phyloP scores from a whole-genome alignment of 1,284 basidiomycete genomes.

The Ceratorhiza oryzae-sativae region DNA sequence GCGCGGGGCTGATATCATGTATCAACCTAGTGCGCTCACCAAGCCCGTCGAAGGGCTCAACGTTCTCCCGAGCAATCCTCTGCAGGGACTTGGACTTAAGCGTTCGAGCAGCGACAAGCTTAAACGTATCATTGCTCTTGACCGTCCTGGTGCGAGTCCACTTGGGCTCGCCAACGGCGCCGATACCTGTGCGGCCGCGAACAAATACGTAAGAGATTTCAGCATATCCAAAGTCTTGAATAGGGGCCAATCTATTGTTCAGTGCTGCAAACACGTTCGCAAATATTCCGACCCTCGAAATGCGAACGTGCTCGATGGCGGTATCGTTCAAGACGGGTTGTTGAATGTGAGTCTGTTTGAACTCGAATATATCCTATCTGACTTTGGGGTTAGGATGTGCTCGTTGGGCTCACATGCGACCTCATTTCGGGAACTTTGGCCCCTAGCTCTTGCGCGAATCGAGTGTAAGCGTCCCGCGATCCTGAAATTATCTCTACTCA shows the following conservation, averaged over 20 bases:
- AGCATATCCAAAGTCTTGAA: neutral
- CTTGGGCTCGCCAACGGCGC: neutral
- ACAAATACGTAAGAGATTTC: conserved; percentile 13
- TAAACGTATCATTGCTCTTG: conserved; percentile 19
- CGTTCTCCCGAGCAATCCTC: neutral
- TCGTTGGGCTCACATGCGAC: conserved; percentile 22
- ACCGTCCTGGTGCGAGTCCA: neutral
- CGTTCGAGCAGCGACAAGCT: neutral
- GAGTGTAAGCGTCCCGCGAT: conserved; percentile 29
- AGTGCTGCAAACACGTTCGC: conserved; percentile 34
- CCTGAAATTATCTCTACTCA: neutral
- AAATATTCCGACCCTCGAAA: conserved; percentile 28
- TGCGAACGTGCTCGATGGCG: conserved; percentile 29
- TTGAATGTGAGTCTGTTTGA: conserved; percentile 17
- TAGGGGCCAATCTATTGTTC: neutral
- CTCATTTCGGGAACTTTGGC: conserved; percentile 6
- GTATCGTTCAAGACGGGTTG: conserved; percentile 27
- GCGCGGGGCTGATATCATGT: neutral
- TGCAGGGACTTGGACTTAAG: conserved; percentile 24
- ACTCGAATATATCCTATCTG: neutral
- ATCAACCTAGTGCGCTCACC: neutral
- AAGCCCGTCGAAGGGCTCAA: conserved; percentile 3
- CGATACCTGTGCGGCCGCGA: neutral
- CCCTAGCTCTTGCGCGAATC: conserved; percentile 5
- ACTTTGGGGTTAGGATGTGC: neutral